Evolutionary conservation across 1,284 basidiomycete species (phyloP), one percentile per base, ranked within the genome.

Genomic region (Leccinum griseonigrum): DNA sequence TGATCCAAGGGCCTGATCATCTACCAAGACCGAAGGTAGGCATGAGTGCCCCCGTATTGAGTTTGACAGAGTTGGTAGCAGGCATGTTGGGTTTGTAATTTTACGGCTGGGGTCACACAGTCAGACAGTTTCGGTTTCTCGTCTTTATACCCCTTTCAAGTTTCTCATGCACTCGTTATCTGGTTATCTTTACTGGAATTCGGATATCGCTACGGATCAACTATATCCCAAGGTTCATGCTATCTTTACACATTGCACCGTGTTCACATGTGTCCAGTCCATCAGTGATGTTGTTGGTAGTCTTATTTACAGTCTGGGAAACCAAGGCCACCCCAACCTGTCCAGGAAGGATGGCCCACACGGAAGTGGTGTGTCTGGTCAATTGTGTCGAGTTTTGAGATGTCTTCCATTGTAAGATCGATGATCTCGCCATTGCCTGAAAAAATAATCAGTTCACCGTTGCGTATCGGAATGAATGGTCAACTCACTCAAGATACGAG

Each of bases 21-120:
- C 50, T 68, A 85, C 91, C 91, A 59, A 94, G 84, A 55, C 92
- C 92, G 58, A 92, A 76, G 22, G 85, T 84, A 69, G 90, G 90
- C 81, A 92, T 91, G 67, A 81, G 76, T 60, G 83, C 84, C 48
- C 90, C 90, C 36, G 85, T 91, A 80, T 91, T 92, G 66, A 92
- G 83, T 64, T 80, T 88, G 61, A 87, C 79, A 54, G 75, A 68
- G 53, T 67, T 79, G 60, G 76, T 78, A 58, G 79, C 76, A 66
- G 80, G 78, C 83, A 85, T 85, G 58, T 40, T 71, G 59, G 26
- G 22, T 38, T 32, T 61, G 14, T 48, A 18, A 34, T 18, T 40
- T 40, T n/a, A 40, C 16, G 16, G 4, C 16, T 56, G 26, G 18
- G 18, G 22, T n/a, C 22, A 22, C 22, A 32, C 13, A 43, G 48